Conservation (phyloP, 306 rosid species). For the Pachyrhizus erosus region DNA sequence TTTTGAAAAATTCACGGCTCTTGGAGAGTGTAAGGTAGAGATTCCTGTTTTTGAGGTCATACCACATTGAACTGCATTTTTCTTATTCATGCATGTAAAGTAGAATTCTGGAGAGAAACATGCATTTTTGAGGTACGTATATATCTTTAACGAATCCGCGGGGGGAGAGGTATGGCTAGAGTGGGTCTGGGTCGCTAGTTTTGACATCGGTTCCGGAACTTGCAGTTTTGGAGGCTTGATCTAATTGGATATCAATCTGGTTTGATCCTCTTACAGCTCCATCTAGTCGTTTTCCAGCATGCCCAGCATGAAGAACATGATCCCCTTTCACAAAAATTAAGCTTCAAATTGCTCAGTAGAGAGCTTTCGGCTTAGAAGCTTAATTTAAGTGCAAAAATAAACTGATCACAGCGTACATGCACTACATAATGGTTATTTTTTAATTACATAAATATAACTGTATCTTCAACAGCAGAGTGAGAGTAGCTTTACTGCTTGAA, state of each 20-base stretch:
- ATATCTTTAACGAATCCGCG: not conserved
- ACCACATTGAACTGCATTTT: constrained; percentile 1
- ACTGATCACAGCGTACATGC: not conserved
- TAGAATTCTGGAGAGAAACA: not conserved
- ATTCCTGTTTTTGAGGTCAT: constrained; percentile 3
- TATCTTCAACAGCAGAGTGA: too few relatives aligned
- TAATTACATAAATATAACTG: not conserved
- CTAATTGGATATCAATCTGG: not conserved
- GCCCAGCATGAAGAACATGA: not conserved
- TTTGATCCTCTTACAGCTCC: not conserved
- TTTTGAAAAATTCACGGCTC: not conserved
- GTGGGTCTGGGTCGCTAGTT: not conserved
- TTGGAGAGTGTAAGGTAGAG: not conserved
- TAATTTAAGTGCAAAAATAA: not conserved
- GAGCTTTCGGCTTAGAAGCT: not conserved
- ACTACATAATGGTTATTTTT: not conserved
- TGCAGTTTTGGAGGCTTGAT: not conserved
- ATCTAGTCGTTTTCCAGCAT: not conserved
- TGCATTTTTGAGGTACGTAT: too few relatives aligned
- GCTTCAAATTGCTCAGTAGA: not conserved
- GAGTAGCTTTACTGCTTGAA: not conserved
- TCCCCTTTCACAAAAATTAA: not conserved
- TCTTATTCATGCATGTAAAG: not conserved
- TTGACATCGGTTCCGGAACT: not conserved
- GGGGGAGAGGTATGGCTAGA: not conserved